Percentiles rank a stretch among this genome's conserved stretches.
Conservation (phyloP, 202 grass and related monocot species). For the Elaeis oleifera region DNA sequence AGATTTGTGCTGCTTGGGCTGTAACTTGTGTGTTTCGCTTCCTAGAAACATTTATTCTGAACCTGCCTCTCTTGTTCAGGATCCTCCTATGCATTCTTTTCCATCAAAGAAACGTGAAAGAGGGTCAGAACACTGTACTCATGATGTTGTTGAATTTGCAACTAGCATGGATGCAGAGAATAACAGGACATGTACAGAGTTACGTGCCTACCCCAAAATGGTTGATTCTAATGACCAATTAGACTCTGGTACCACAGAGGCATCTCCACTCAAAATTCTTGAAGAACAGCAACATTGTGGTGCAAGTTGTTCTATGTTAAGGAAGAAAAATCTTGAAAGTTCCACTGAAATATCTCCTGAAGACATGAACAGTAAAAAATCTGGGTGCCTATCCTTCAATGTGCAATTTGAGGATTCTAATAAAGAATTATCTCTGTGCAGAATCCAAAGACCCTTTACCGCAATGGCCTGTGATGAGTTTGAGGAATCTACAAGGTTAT, state of each 20-base stretch:
- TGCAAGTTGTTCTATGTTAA: background rate
- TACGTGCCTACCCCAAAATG: background rate
- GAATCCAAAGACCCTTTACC: background rate
- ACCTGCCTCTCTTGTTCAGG: background rate
- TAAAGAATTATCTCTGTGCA: background rate
- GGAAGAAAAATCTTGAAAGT: slow-evolving; percentile 4
- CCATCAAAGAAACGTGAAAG: too few species aligned
- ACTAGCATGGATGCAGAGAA: too few species aligned
- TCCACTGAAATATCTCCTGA: background rate
- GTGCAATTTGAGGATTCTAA: too few species aligned
- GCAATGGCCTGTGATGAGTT: background rate
- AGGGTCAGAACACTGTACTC: too few species aligned
- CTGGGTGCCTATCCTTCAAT: too few species aligned
- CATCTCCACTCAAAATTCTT: too few species aligned
- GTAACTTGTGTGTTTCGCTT: slow-evolving; percentile 2
- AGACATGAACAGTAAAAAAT: too few species aligned
- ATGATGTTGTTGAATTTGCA: too few species aligned
- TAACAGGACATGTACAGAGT: background rate
- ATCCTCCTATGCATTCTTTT: too few species aligned
- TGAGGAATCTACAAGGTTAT: background rate
- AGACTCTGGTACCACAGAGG: background rate
- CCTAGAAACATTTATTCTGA: background rate
- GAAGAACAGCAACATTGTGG: background rate
- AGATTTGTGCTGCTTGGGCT: background rate
- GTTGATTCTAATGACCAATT: background rate